A percentile compares a stretch with the other conserved stretches of the same genome.
These are phyloP conservation scores for Didymella pomorum DNA, from an alignment of 2,329 filamentous ascomycete species.

Conservation along the genomic window DNA sequence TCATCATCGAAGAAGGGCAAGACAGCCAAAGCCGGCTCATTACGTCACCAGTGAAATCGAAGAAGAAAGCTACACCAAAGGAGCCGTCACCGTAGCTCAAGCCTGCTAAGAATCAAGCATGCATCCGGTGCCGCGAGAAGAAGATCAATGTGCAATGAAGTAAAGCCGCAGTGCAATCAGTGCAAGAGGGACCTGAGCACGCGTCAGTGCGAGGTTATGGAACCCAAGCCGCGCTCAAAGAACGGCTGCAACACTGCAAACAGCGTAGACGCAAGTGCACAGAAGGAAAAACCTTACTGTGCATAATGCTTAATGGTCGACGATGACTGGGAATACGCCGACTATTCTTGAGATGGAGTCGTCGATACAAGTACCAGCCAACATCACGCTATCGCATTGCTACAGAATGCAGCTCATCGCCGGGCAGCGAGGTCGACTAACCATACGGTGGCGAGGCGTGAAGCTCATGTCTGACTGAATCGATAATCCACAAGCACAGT, in stretches of 20 bases:
- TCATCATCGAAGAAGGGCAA: conserved; percentile 28
- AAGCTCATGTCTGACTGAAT: too few relatives aligned
- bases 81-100: conserved; percentile 19
- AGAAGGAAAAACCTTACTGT: conserved; percentile 43
- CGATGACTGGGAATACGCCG: conserved; percentile 39
- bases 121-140: conserved; percentile 36
- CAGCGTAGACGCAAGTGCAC: conserved; percentile 43
- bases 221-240: conserved; percentile 37
- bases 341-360: conserved; percentile 23
- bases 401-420: neutral
- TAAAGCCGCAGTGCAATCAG: conserved; percentile 42
- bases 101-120: conserved; percentile 28
- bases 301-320: conserved; percentile 41
- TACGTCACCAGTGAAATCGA: conserved; percentile 26
- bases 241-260: conserved; percentile 42
- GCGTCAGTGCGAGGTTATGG: conserved; percentile 37
- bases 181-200: conserved; percentile 40
- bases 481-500: too few relatives aligned
- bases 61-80: conserved; percentile 19
- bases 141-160: conserved; percentile 45
- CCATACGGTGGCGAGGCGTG: too few relatives aligned
- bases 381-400: neutral
- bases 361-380: neutral
- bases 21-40: conserved; percentile 11
- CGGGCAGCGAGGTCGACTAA: too few relatives aligned